Percentiles rank a stretch among this genome's conserved stretches.
Conservation (phyloP, 1,284 basidiomycete genomes). For the Fistulinella cinereoalba region DNA sequence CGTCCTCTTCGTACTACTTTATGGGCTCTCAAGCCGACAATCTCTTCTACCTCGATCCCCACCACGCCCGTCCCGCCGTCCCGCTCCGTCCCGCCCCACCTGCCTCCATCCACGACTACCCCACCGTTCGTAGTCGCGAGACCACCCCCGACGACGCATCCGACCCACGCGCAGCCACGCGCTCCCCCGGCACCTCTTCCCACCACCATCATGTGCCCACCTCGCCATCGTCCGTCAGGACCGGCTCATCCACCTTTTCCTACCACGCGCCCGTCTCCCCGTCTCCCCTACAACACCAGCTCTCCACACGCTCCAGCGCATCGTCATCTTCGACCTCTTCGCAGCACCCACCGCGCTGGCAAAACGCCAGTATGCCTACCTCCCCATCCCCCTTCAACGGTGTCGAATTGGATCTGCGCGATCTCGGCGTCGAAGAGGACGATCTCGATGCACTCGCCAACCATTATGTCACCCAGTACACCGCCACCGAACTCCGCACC, state of each 20-base stretch:
- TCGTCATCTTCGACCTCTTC: slow-evolving; percentile 27
- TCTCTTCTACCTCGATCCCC: slow-evolving; percentile 95
- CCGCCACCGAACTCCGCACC: slow-evolving; percentile 68
- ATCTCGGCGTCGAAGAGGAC: slow-evolving; percentile 31
- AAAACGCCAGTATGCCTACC: slow-evolving; percentile 25
- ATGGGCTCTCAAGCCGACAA: slow-evolving; percentile 88
- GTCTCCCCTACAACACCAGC: slow-evolving; percentile 58
- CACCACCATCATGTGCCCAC: slow-evolving; percentile 42
- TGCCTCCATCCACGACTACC: slow-evolving; percentile 18
- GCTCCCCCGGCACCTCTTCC: slow-evolving; percentile 20
- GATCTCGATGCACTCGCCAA: slow-evolving; percentile 47
- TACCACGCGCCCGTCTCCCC: slow-evolving; percentile 55
- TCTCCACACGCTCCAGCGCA: slow-evolving; percentile 45
- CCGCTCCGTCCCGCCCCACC: slow-evolving; percentile 64
- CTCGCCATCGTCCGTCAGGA: slow-evolving; percentile 53
- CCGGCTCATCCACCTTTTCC: slow-evolving; percentile 55
- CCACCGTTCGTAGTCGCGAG: slow-evolving; percentile 23
- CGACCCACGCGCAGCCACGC: slow-evolving; percentile 24
- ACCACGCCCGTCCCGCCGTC: slow-evolving; percentile 82
- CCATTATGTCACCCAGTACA: slow-evolving; percentile 67
- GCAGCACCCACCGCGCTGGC: slow-evolving; percentile 27
- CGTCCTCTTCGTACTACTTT: slow-evolving; percentile 97
- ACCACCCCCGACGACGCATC: slow-evolving; percentile 29
- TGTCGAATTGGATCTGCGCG: slow-evolving; percentile 39
- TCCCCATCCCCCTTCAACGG: slow-evolving; percentile 30